phyloP scores from a whole-genome alignment of 352 stramenopile species.

The Phytophthora crassamura region DNA sequence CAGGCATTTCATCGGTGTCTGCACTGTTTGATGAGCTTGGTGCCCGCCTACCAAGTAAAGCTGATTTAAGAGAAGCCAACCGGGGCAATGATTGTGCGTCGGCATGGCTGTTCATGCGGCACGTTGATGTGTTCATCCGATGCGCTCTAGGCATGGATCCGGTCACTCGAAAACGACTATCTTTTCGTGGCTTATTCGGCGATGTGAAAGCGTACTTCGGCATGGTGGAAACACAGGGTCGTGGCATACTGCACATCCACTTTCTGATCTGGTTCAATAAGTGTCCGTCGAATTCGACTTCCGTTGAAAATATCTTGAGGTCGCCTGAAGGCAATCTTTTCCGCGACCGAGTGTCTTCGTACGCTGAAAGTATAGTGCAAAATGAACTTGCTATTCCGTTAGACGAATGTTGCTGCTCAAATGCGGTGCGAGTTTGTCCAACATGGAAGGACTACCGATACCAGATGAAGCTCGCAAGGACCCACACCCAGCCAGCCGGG shows the following conservation, averaged over 20 bases:
- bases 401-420: constrained; percentile 3
- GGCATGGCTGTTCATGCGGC: constrained; percentile 10
- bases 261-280: constrained; percentile 19
- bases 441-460: not conserved
- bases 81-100: constrained; percentile 10
- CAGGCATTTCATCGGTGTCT: constrained; percentile 3
- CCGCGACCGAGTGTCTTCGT: not conserved
- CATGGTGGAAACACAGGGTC: constrained; percentile 16
- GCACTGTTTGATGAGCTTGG: constrained; percentile 5
- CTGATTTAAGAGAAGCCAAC: constrained; percentile 5
- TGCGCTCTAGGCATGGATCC: constrained; percentile 11
- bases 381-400: constrained; percentile 5
- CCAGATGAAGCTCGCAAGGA: not conserved
- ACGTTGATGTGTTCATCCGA: constrained; percentile 11
- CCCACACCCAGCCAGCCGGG: not conserved
- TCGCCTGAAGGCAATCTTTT: not conserved
- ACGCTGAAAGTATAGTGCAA: constrained; percentile 4
- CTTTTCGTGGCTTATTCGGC: constrained; percentile 4
- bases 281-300: constrained; percentile 1
- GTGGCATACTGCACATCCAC: constrained; percentile 12
- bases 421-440: not conserved
- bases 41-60: constrained; percentile 8
- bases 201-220: constrained; percentile 9
- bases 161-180: not conserved
- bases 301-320: constrained; percentile 2